Percentiles rank a stretch among this genome's conserved stretches.
Conservation (phyloP, 306 rosid genomes). For the Vicia villosa region DNA sequence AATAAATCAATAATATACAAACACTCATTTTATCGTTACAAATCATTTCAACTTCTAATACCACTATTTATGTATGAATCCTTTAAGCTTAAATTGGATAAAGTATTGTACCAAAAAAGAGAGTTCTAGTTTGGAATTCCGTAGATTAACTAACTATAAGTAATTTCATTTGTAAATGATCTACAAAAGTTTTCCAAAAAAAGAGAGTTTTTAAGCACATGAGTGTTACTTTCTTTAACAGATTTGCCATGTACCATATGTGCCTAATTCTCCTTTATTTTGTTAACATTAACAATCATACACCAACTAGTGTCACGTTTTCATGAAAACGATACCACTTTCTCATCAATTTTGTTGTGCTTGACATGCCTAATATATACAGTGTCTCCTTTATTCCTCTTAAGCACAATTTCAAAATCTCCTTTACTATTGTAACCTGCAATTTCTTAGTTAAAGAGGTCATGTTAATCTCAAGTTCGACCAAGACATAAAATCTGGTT, state of each 20-base stretch:
- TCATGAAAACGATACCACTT: not conserved
- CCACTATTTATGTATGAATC: not conserved
- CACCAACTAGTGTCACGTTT: not conserved
- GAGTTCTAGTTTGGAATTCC: too few relatives aligned
- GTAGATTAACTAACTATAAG: too few relatives aligned
- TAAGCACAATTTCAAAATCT: not conserved
- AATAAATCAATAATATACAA: too few relatives aligned
- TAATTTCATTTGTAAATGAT: too few relatives aligned
- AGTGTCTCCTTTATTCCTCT: not conserved
- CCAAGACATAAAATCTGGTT: too few relatives aligned
- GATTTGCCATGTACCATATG: not conserved
- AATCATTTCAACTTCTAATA: not conserved
- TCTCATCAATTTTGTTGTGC: not conserved
- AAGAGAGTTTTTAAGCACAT: not conserved
- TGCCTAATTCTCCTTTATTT: slow-evolving; percentile 3
- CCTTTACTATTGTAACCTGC: not conserved
- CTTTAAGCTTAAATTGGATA: not conserved
- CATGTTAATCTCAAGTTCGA: too few relatives aligned
- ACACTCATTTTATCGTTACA: not conserved
- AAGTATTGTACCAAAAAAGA: not conserved
- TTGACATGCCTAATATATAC: not conserved
- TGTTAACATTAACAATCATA: not conserved
- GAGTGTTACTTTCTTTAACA: not conserved
- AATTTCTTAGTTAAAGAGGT: too few relatives aligned
- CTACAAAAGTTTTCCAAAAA: too few relatives aligned